Base-by-base conservation (phyloP, 371 early-diverging fungal genomes). In the Zychaea mexicana region DNA sequence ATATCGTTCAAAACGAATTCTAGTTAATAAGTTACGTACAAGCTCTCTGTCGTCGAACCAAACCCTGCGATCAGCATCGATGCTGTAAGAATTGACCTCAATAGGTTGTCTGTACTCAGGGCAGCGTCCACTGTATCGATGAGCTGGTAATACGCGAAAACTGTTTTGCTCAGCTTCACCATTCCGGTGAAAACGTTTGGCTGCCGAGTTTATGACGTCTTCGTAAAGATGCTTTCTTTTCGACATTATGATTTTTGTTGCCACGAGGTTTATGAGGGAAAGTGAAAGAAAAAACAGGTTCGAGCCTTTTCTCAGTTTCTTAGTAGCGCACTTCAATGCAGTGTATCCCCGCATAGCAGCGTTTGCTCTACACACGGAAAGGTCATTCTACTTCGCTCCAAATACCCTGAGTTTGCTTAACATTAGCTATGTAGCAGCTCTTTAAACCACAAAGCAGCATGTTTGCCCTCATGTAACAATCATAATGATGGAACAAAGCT, bases 81-180 rank as follows among this genome's bases (percentile, higher is more conserved):
- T 90, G 52, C 91, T 90, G 69, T 90, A 96, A 46, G 85, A 89
- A 0, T 78, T 81, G 15, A 96, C 66, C 69, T 96, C 96, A 1
- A 71, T 68, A 1, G 96, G 96, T 60, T 93, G 92, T 26, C 81
- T 82, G 62, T 86, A 92, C 0, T 66, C 62, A 3, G 86, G 82
- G 57, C 72, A 83, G 0, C 73, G 55, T n/a, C 74, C 82, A n/a
- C 79, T 77, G 67, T 88, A 89, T 10, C 71, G 67, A 10, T 72
- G 59, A n/a, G 55, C 10, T n/a, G 62, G 32, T 22, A 22, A 38
- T 4, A 62, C 62, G 19, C 54, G 42, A 42, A 62, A 62, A 46
- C 17, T n/a, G 7, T 46, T 8, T 36, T 36, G 42, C 42, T 15
- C 6, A 15, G 13, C 49, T 17, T 24, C 26, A 49, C 49, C 9